Conservation (phyloP, 2,329 filamentous ascomycete genomes). For the Cercospora beticola region DNA sequence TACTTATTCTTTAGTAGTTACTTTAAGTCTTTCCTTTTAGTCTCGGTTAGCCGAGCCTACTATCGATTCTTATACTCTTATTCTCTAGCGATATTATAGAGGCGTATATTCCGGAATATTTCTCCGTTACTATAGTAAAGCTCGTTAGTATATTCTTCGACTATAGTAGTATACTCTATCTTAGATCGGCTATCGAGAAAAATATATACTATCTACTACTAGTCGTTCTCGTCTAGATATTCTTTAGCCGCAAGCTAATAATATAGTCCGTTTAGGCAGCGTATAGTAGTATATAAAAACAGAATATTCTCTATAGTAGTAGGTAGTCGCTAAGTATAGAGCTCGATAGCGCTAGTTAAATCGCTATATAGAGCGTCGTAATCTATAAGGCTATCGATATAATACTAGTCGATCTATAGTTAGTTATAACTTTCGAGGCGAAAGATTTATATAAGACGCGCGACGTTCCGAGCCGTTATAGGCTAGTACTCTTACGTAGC, state of each 20-base stretch:
- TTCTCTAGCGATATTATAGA: conserved; percentile 10
- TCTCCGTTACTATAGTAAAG: conserved; percentile 16
- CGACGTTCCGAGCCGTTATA: conserved; percentile 20
- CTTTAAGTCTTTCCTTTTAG: conserved; percentile 25
- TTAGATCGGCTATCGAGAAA: conserved; percentile 10
- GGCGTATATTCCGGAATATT: conserved; percentile 23
- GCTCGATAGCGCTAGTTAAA: neutral
- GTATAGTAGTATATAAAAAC: neutral
- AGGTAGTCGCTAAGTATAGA: neutral
- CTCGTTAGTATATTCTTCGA: conserved; percentile 19
- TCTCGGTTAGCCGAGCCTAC: conserved; percentile 26
- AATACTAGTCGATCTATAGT: conserved; percentile 14
- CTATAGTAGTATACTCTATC: neutral
- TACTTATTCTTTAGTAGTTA: conserved; percentile 21
- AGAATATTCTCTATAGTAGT: neutral
- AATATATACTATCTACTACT: conserved; percentile 24
- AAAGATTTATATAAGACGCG: conserved; percentile 21
- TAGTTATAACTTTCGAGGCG: conserved; percentile 24
- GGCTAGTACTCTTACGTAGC: neutral
- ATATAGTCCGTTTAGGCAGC: conserved; percentile 22
- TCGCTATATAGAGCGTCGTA: neutral
- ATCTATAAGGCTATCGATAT: conserved; percentile 16
- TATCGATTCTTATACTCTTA: conserved; percentile 18
- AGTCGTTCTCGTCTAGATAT: conserved; percentile 17
- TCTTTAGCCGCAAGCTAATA: conserved; percentile 18